These are phyloP conservation scores for Leishmania martiniquensis DNA, from an alignment of 208 protist genomes.

Conservation along the genomic window DNA sequence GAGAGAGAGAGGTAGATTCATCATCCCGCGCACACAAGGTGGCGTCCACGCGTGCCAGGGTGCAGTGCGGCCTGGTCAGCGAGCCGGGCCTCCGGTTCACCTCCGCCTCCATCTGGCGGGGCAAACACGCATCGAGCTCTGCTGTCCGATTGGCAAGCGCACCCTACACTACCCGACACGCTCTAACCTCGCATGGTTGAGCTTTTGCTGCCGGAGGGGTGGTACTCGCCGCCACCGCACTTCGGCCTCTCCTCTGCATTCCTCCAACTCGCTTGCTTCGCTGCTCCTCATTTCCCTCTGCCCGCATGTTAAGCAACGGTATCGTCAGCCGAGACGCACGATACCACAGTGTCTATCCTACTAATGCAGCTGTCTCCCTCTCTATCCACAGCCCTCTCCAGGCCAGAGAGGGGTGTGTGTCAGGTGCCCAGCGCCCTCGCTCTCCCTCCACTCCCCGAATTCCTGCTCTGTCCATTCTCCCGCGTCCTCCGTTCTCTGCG, in stretches of 20 bases:
- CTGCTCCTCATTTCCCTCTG: neutral
- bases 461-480: neutral
- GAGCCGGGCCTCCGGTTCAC: no score
- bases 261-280: neutral
- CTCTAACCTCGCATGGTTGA: no score
- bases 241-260: neutral
- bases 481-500: neutral
- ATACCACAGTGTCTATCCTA: neutral
- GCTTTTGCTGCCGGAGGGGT: no score
- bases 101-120: no score
- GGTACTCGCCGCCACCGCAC: neutral
- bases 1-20: no score
- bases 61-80: no score
- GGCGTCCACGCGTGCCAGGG: no score
- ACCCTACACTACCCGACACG: no score
- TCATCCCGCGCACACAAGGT: no score
- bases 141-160: no score
- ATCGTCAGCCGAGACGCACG: neutral
- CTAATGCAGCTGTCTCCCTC: neutral
- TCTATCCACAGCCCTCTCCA: neutral
- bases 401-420: neutral
- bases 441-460: neutral
- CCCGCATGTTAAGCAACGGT: neutral
- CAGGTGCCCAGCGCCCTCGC: neutral
- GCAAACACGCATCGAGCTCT: no score